Percentiles rank a stretch among this genome's conserved stretches.
Conservation (phyloP, 768 basidiomycete species). For the Psilocybe cubensis region DNA sequence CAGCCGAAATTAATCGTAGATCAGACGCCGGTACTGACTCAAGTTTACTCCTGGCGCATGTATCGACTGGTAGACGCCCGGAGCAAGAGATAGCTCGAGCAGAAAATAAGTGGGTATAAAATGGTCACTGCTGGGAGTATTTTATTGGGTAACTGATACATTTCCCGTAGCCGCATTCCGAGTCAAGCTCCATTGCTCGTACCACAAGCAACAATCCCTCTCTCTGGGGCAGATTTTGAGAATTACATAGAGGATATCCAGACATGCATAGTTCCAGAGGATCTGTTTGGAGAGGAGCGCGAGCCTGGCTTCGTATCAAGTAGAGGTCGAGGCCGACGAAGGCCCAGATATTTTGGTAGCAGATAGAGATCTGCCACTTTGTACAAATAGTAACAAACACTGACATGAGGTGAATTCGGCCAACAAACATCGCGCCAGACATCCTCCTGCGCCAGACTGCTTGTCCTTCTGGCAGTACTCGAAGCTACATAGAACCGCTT, state of each 20-base stretch:
- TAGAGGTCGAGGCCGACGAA: neutral
- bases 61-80: constrained; percentile 13
- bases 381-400: constrained; percentile 39
- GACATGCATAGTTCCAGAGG: constrained; percentile 33
- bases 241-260: constrained; percentile 27
- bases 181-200: neutral
- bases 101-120: neutral
- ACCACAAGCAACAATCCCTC: neutral
- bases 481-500: constrained; percentile 9
- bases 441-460: constrained; percentile 20
- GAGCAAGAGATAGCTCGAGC: neutral
- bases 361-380: constrained; percentile 20
- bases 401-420: constrained; percentile 40
- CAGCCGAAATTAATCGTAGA: neutral
- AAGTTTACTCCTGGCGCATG: constrained; percentile 19
- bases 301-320: too few species aligned
- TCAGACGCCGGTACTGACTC: constrained; percentile 1
- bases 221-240: neutral
- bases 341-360: neutral
- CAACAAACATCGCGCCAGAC: constrained; percentile 29
- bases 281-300: constrained; percentile 27
- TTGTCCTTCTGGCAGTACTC: constrained; percentile 16
- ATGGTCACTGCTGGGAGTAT: too few species aligned
- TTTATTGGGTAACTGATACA: too few species aligned
- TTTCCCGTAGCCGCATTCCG: neutral